phyloP scores from a whole-genome alignment of 805 yeast species.

The Wickerhamiella musiphila region DNA sequence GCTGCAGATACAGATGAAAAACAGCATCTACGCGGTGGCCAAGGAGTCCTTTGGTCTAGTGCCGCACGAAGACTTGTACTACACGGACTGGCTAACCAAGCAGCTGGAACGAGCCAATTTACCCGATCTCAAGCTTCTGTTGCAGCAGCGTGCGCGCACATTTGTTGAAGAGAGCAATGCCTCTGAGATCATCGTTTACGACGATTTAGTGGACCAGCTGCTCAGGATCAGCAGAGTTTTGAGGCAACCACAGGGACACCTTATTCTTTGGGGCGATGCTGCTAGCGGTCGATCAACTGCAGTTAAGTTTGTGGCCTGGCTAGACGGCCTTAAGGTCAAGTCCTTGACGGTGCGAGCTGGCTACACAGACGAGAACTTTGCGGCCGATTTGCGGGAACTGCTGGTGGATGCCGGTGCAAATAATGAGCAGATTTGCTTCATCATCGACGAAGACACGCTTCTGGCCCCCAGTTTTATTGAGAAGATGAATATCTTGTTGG shows the following conservation, averaged over 20 bases:
- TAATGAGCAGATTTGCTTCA: slow-evolving; percentile 49
- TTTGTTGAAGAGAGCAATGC: slow-evolving; percentile 70
- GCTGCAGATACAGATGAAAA: no score
- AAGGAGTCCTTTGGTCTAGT: slow-evolving; percentile 26
- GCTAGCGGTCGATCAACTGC: slow-evolving; percentile 69
- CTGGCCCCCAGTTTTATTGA: slow-evolving; percentile 67
- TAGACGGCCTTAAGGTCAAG: slow-evolving; percentile 50
- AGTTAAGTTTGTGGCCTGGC: slow-evolving; percentile 77
- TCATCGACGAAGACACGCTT: slow-evolving; percentile 68
- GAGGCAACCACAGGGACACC: slow-evolving; percentile 76
- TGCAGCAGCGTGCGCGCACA: slow-evolving; percentile 27
- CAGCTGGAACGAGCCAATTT: slow-evolving; percentile 41
- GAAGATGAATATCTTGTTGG: slow-evolving; percentile 81
- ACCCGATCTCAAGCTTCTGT: no score
- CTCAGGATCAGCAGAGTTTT: slow-evolving; percentile 68
- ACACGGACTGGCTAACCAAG: slow-evolving; percentile 57
- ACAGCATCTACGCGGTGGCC: slow-evolving; percentile 30
- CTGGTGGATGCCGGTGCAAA: slow-evolving; percentile 33
- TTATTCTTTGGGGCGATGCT: slow-evolving; percentile 68
- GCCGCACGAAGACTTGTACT: slow-evolving; percentile 28
- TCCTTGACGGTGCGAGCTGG: slow-evolving; percentile 40
- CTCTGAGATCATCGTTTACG: slow-evolving; percentile 41
- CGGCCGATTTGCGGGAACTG: slow-evolving; percentile 37
- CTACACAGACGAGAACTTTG: slow-evolving; percentile 50
- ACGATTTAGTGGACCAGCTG: slow-evolving; percentile 56